phyloP scores from a whole-genome alignment of 2,329 filamentous ascomycete species.

The Waltergamsia citrina region DNA sequence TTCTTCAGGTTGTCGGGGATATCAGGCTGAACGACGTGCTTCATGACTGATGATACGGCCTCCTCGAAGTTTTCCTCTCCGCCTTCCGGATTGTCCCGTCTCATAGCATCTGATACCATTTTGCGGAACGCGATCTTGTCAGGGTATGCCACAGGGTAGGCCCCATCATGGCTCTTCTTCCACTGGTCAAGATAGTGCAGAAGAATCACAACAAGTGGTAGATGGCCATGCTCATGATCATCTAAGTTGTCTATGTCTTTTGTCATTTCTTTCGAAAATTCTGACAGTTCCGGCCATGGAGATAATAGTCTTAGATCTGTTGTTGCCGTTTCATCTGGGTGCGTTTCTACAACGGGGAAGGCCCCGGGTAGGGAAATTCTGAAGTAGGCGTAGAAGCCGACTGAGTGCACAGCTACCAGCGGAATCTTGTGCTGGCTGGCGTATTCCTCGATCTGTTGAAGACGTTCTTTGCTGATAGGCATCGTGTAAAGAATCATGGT shows the following conservation, averaged over 20 bases:
- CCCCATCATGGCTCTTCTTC: constrained; percentile 61
- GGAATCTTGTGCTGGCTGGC: constrained; percentile 53
- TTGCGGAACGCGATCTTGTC: constrained; percentile 81
- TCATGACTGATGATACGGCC: constrained; percentile 77
- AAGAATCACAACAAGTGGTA: constrained; percentile 78
- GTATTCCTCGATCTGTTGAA: constrained; percentile 36
- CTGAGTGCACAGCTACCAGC: constrained; percentile 74
- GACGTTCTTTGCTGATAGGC: constrained; percentile 33
- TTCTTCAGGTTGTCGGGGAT: constrained; percentile 63
- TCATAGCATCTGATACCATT: constrained; percentile 55
- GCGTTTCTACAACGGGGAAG: constrained; percentile 91
- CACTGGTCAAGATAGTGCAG: constrained; percentile 75
- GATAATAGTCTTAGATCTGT: constrained; percentile 75
- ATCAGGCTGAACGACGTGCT: constrained; percentile 64
- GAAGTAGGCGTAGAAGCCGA: constrained; percentile 87
- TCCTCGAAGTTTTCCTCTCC: constrained; percentile 97
- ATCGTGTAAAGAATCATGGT: constrained; percentile 47
- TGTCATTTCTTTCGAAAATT: constrained; percentile 59
- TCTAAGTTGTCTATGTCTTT: constrained; percentile 59
- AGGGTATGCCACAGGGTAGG: constrained; percentile 63
- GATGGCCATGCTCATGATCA: constrained; percentile 78
- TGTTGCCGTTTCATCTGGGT: constrained; percentile 78
- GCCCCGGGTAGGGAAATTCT: constrained; percentile 66
- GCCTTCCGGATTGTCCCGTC: constrained; percentile 68
- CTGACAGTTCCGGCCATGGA: constrained; percentile 75